These are phyloP conservation scores for Pseudopyrenochaeta lycopersici DNA, from an alignment of 2,329 filamentous ascomycete species.

Conservation along the genomic window DNA sequence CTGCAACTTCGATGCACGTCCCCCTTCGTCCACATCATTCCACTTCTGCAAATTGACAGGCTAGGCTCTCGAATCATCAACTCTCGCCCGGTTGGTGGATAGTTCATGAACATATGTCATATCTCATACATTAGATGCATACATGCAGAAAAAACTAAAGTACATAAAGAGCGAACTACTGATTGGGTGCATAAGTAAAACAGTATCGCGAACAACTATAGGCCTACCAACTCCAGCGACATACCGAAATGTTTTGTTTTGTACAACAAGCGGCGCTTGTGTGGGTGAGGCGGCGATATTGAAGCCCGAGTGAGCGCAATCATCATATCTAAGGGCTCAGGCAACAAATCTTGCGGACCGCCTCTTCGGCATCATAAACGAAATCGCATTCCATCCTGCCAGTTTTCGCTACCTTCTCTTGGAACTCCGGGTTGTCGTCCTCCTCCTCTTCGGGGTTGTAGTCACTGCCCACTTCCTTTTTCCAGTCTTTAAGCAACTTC, in stretches of 20 bases:
- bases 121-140: slow-evolving; percentile 33
- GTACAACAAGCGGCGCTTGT: slow-evolving; percentile 7
- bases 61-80: background rate
- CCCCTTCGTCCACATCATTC: slow-evolving; percentile 18
- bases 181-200: slow-evolving; percentile 24
- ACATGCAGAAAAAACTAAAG: slow-evolving; percentile 27
- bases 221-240: slow-evolving; percentile 15
- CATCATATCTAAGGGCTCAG: background rate
- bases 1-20: slow-evolving; percentile 24
- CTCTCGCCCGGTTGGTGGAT: background rate
- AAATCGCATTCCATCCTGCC: background rate
- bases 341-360: slow-evolving; percentile 5
- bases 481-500: slow-evolving; percentile 36
- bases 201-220: slow-evolving; percentile 19
- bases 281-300: background rate
- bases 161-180: slow-evolving; percentile 33
- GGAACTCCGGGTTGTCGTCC: slow-evolving; percentile 1
- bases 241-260: slow-evolving; percentile 23
- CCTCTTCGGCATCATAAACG: slow-evolving; percentile 4
- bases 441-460: slow-evolving; percentile 21
- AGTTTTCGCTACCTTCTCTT: background rate
- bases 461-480: slow-evolving; percentile 23
- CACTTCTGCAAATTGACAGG: background rate
- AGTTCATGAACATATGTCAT: slow-evolving; percentile 15
- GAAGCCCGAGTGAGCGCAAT: background rate